Percentiles rank a stretch among this genome's conserved stretches.
phyloP scores from a whole-genome alignment of 129 eudicot species.

The Helianthus annuus region DNA sequence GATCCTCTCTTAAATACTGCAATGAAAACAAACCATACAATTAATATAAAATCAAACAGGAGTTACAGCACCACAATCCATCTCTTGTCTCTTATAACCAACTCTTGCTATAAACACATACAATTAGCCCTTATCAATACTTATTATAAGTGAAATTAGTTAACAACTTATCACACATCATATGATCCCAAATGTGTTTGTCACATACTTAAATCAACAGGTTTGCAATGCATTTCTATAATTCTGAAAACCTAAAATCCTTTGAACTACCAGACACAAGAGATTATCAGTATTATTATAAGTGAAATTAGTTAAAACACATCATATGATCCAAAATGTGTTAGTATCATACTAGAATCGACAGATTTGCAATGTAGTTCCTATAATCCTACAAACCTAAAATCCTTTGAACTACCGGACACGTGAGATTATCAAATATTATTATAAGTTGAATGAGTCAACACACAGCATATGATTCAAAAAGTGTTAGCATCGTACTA shows the following conservation, averaged over 20 bases:
- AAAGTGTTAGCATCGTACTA: too few relatives aligned
- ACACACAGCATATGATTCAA: too few relatives aligned
- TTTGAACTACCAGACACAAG: too few relatives aligned
- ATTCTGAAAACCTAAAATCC: too few relatives aligned
- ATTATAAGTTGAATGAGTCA: too few relatives aligned
- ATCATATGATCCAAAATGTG: too few relatives aligned
- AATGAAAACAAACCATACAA: slow-evolving; percentile 20
- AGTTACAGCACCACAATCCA: neutral
- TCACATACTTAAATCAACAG: neutral
- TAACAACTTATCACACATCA: neutral
- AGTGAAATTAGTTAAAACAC: too few relatives aligned
- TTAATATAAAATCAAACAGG: neutral
- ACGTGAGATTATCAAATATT: too few relatives aligned
- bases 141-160: slow-evolving; percentile 11
- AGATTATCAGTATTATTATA: too few relatives aligned
- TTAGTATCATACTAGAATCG: neutral
- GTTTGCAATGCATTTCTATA: too few relatives aligned
- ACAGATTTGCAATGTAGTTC: neutral
- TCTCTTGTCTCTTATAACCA: neutral
- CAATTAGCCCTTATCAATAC: neutral
- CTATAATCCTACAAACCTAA: neutral
- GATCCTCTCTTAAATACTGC: slow-evolving; percentile 86
- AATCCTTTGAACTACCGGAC: neutral
- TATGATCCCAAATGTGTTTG: neutral
- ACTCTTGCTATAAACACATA: neutral